phyloP scores from a whole-genome alignment of 2,329 filamentous ascomycete genomes.

The Rugonectria rugulosa region DNA sequence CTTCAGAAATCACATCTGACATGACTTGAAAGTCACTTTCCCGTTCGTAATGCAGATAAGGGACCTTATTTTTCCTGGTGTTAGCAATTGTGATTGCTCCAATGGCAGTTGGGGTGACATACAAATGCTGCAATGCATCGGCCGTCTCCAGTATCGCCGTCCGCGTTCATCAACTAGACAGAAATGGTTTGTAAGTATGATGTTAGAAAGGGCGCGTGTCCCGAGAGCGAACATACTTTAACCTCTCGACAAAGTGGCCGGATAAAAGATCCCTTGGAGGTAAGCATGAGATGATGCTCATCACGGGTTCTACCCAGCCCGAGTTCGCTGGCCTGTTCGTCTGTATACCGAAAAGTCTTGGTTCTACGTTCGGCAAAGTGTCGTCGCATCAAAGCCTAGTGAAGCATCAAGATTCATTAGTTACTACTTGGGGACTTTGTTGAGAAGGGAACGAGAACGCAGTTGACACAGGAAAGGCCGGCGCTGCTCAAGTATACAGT shows the following conservation, averaged over 20 bases:
- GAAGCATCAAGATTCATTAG: no score
- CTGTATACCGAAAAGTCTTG: neutral
- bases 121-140: conserved; percentile 12
- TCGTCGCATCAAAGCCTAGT: conserved; percentile 2
- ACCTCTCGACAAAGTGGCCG: conserved; percentile 8
- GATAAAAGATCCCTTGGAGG: conserved; percentile 13
- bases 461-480: no score
- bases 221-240: conserved; percentile 37
- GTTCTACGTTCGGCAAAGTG: conserved; percentile 9
- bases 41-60: conserved; percentile 52
- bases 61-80: no score
- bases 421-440: no score
- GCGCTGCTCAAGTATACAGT: no score
- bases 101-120: no score
- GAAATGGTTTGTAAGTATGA: no score
- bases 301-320: conserved; percentile 29
- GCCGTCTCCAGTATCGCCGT: neutral
- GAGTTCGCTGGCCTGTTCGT: conserved; percentile 5
- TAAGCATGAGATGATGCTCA: conserved; percentile 34
- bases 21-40: conserved; percentile 42
- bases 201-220: no score
- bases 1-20: conserved; percentile 36
- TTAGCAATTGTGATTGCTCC: no score
- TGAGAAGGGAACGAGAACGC: no score
- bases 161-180: neutral